These are phyloP conservation scores for Dactylellina haptotyla DNA, from an alignment of 2,329 filamentous ascomycete species.

Conservation along the genomic window DNA sequence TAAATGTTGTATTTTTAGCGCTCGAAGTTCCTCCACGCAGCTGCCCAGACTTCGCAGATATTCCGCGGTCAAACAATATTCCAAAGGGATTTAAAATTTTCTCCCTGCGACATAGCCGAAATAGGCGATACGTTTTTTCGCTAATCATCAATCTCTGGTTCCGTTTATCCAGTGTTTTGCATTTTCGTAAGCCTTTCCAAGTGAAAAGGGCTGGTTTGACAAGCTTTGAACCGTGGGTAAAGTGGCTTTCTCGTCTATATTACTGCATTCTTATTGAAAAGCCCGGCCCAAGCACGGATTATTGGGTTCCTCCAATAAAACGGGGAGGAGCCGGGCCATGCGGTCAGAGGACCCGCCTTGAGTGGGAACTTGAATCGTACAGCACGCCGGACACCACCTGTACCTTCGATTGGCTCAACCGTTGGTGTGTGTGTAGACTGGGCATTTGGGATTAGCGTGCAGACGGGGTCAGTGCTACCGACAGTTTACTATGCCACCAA, in stretches of 20 bases:
- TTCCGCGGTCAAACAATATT: slow-evolving; percentile 18
- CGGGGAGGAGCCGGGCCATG: slow-evolving; percentile 9
- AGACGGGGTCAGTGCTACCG: slow-evolving; percentile 25
- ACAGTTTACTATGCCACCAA: neutral
- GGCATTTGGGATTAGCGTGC: slow-evolving; percentile 25
- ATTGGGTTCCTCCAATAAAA: slow-evolving; percentile 49
- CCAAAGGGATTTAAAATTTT: too few species aligned
- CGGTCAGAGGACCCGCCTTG: slow-evolving; percentile 52
- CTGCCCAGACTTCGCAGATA: neutral
- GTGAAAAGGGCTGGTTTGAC: slow-evolving; percentile 9
- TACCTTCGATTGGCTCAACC: too few species aligned
- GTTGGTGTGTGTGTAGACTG: too few species aligned
- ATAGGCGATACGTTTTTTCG: slow-evolving; percentile 34
- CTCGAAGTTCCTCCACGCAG: neutral
- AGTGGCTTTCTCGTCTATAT: slow-evolving; percentile 42
- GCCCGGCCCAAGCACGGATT: slow-evolving; percentile 7
- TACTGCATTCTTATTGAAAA: slow-evolving; percentile 14
- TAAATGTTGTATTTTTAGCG: slow-evolving; percentile 18
- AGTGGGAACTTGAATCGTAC: neutral
- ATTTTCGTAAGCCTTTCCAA: neutral
- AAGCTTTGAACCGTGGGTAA: slow-evolving; percentile 47
- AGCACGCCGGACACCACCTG: neutral
- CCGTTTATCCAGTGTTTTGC: slow-evolving; percentile 13
- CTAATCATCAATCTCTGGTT: slow-evolving; percentile 19
- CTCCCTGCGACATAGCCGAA: slow-evolving; percentile 41